phyloP scores from a whole-genome alignment of 2,329 filamentous ascomycete genomes.

The Ophiostoma angusticollis region DNA sequence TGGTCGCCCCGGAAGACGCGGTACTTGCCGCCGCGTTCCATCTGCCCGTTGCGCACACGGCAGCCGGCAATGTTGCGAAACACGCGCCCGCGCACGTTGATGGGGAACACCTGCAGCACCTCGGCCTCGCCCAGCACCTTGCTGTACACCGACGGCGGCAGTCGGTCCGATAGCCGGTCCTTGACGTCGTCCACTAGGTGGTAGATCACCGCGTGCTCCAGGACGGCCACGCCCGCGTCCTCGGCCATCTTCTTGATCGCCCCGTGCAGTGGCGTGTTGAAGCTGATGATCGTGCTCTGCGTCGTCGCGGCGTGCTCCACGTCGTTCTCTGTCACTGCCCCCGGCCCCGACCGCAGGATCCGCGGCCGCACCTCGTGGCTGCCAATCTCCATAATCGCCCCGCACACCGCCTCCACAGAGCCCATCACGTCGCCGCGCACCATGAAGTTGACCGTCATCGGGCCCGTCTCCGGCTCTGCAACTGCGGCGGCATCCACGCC shows the following conservation, averaged over 20 bases:
- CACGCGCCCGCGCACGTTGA: constrained; percentile 60
- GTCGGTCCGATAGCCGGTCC: constrained; percentile 51
- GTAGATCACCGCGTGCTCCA: constrained; percentile 83
- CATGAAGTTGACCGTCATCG: constrained; percentile 60
- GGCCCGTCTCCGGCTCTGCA: constrained; percentile 26
- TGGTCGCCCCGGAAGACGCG: constrained; percentile 60
- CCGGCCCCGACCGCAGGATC: constrained; percentile 66
- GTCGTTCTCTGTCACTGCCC: constrained; percentile 72
- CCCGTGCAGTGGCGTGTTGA: constrained; percentile 61
- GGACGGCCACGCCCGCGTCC: constrained; percentile 56
- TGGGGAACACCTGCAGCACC: constrained; percentile 68
- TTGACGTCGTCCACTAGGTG: constrained; percentile 62
- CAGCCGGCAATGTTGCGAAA: constrained; percentile 74
- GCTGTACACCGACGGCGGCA: constrained; percentile 53
- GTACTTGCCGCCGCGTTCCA: constrained; percentile 52
- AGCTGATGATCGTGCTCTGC: constrained; percentile 66
- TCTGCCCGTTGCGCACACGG: constrained; percentile 67
- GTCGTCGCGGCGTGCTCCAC: constrained; percentile 75
- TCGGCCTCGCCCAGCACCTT: constrained; percentile 81
- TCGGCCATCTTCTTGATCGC: constrained; percentile 59
- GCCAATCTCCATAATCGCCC: constrained; percentile 63
- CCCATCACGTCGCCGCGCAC: constrained; percentile 90
- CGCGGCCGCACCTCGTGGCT: constrained; percentile 71
- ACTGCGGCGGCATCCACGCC: constrained; percentile 22
- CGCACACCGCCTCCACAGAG: constrained; percentile 79